Base-by-base conservation (phyloP, 148 eudicot species). In the Silene conica region DNA sequence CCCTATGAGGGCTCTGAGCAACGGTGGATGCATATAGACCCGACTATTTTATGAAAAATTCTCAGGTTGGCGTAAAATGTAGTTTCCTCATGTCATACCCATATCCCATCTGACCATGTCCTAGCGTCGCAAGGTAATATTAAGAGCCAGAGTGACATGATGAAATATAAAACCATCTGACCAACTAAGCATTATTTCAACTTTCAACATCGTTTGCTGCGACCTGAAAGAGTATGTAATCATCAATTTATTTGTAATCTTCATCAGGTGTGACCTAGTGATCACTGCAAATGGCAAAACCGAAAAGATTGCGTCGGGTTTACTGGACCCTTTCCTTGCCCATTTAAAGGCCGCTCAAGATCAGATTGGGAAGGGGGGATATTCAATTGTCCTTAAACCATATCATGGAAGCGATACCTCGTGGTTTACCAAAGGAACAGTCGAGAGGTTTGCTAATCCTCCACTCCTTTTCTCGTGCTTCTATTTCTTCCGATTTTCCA, bases 341-440 rank as follows among this genome's bases (percentile, higher is more conserved):
- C 99, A 96, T 80, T 80, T 96, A 77, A 96, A 89, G 86, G 85
- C 89, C 70, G 99, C 97, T 66, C 90, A 89, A 74, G 97, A 92
- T 63, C 99, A 96, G 87, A 96, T 90, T 81, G 96, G 86, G 54
- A 90, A 86, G 82, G 99, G 99, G 66, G 99, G 99, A 46, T 96
- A 96, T 80, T 92, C 97, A 12, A 82, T 96, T 75, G 80, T 88
- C 72, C 96, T 96, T 75, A 87, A 89, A 82, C 96, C 97, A 62
- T 79, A 69, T 76, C 72, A 71, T 26, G 79, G 80, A 71, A 80
- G 69, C 78, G 89, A 90, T 80, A 82, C 84, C 46, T 8, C 84
- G 31, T 96, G 99, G 99, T 92, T 96, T 87, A 92, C 97, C 31
- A 96, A 96, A 85, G 96, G 92, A 69, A 96, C 95, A 11, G 84